Evolutionary conservation across 306 rosid genomes (phyloP), one percentile per base, ranked within the genome.

Genomic region (Crotalaria pallida): DNA sequence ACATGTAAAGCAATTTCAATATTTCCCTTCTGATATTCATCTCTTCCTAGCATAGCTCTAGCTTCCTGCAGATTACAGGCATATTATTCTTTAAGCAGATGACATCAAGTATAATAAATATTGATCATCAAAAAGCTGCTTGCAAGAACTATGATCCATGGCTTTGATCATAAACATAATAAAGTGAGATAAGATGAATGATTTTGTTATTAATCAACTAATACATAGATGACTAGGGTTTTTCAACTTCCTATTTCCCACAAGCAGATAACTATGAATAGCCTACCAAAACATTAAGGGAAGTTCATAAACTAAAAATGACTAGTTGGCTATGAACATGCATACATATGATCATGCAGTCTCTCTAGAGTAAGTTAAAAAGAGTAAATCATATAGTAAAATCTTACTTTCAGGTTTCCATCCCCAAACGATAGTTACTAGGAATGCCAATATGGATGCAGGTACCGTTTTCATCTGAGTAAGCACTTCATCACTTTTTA

Each of bases 1-100:
- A 91, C 92, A 83, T 84, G 91, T 36, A 95, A 78, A 51, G 97
- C 99, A 29, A 95, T 87, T 86, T 89, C 96, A 61, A 84, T 75
- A 69, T 91, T 91, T 77, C 97, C 99, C 78, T 95, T 83, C 68
- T 88, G 99, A 79, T 84, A 95, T 72, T 95, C 97, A 67, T 88
- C 88, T 86, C 96, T 86, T 70, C 97, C 99, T 77, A 95, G 85
- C 77, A 91, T 58, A 51, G 97, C 97, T 71, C 92, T 89, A 70
- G 99, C 99, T 87, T 95, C 99, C 99, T 91, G 87, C 79, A 83
- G 29, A 76, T 71, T 53, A 44, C 52, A 75, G 31, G 67, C 52
- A 73, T 36, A 27, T 44, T 29, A 51, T 52, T 71, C 56, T 64
- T 53, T 55, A 70, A 56, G 58, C 19, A 61, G 29, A 65, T 78